Percentiles rank a stretch among this genome's conserved stretches.
Evolutionary conservation across 1,139 yeast species (phyloP).

Genomic region (Kodamaea sp.): DNA sequence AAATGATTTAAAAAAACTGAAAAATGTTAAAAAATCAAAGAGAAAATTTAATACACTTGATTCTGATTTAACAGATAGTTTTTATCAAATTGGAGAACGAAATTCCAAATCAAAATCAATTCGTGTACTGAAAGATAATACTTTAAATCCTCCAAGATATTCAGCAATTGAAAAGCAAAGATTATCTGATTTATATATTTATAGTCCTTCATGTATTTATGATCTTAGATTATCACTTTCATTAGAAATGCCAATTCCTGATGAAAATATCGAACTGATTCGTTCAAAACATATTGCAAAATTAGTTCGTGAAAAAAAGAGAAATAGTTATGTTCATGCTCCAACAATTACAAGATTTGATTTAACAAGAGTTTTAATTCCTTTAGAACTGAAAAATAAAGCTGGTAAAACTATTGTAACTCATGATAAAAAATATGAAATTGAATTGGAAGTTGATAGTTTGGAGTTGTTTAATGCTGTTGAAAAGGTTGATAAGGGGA

Average conservation of each 20-base stretch:
- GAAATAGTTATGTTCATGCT: constrained; percentile 61
- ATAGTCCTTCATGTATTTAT: constrained; percentile 72
- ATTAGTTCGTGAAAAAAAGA: constrained; percentile 57
- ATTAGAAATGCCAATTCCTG: constrained; percentile 67
- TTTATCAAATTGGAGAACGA: constrained; percentile 35
- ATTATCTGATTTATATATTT: constrained; percentile 64
- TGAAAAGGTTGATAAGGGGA: constrained; percentile 45
- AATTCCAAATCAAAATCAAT: constrained; percentile 57
- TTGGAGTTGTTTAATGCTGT: constrained; percentile 60
- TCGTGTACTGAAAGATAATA: constrained; percentile 61
- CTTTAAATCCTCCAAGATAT: constrained; percentile 58
- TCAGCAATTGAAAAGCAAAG: constrained; percentile 72
- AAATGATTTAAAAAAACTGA: constrained; percentile 29
- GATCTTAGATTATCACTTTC: constrained; percentile 76
- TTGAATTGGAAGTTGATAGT: constrained; percentile 73
- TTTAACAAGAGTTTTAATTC: constrained; percentile 57
- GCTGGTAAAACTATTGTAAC: constrained; percentile 36
- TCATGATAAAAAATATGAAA: constrained; percentile 47
- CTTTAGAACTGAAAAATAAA: constrained; percentile 43
- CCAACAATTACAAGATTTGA: constrained; percentile 72
- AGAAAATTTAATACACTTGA: constrained; percentile 41
- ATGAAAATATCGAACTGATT: constrained; percentile 46
- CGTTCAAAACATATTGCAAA: constrained; percentile 42
- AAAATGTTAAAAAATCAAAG: constrained; percentile 24
- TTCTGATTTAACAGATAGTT: constrained; percentile 41